Evolutionary conservation across 768 basidiomycete species (phyloP), one percentile per base, ranked within the genome.

Genomic region (Erythrobasidium yunnanense): DNA sequence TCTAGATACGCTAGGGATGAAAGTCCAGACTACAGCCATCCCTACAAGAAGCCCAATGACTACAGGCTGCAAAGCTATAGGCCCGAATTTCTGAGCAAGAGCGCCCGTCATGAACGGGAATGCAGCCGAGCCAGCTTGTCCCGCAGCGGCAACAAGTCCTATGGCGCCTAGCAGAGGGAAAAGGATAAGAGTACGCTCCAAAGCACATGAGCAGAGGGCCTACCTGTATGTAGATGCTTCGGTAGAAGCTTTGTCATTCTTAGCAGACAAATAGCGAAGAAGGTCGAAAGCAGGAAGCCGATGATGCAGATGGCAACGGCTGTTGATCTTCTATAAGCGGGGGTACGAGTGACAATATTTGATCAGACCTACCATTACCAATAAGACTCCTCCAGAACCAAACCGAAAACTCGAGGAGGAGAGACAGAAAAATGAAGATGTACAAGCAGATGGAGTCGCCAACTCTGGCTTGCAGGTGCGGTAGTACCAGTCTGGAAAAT

Each of bases 41-140:
- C 51, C 34, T 8, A 42, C 33, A 17, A 66, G 23, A 17, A 66
- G 51, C 17, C 33, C 56, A 15, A 66, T 66, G 8, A 66, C 23
- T 25, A 66, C 65, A 66, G 65, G 65, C 55, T 66, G 65, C 22
- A 66, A 30, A 4, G 65, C 65, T 1, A 45, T 54, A 13, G 65
- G 65, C 17, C 65, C 65, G 25, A 65, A 66, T 18, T 35, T 23
- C 34, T 66, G 50, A 32, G 65, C 65, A 1, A 66, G 32, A 25
- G 53, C 65, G 20, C 65, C 65, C n/a, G 65, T 66, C 53, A 54
- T 22, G 42, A 66, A 66, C 1, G 65, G 65, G 34, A 66, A 66
- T 2, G 50, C 18, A 4, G 65, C 65, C 11, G 65, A 66, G 17
- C 65, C 65, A 11, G 65, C 47, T 66, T 66, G 65, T 8, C 65